Percentiles rank a stretch among this genome's conserved stretches.
phyloP scores from a whole-genome alignment of 176 grass and related monocot genomes.

The Melocanna baccifera region DNA sequence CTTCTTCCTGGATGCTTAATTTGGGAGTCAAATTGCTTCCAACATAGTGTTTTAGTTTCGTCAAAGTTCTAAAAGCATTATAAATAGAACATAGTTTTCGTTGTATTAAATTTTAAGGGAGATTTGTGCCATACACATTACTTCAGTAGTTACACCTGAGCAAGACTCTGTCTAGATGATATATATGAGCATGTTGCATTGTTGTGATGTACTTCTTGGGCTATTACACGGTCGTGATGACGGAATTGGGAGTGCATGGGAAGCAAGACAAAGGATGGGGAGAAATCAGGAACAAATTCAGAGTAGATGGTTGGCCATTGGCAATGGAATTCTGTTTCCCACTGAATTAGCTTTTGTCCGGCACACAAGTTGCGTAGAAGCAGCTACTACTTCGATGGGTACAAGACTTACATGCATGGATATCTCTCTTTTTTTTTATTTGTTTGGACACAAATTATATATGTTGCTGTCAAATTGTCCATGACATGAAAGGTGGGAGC shows the following conservation, averaged over 20 bases:
- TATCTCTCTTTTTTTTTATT: not conserved
- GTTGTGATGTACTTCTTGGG: not conserved
- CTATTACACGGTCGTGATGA: not conserved
- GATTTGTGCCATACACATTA: not conserved
- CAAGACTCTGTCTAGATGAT: not conserved
- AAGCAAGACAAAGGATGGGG: conserved; percentile 7
- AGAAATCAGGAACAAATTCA: not conserved
- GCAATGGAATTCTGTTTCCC: not conserved
- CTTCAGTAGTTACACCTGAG: not conserved
- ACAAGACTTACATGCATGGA: not conserved
- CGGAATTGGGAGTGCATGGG: not conserved
- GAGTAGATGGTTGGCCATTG: not conserved
- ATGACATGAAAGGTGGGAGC: conserved; percentile 23
- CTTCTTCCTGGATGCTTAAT: not conserved
- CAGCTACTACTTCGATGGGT: conserved; percentile 12
- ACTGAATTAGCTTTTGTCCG: not conserved
- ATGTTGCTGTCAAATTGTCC: conserved; percentile 22
- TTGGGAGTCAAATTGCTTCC: not conserved
- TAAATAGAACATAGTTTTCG: too few species aligned
- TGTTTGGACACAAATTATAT: conserved; percentile 14
- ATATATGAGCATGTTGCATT: not conserved
- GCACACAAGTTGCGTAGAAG: conserved; percentile 19
- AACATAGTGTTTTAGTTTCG: not conserved
- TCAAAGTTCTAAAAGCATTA: too few species aligned
- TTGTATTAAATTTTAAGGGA: not conserved